A percentile compares a stretch with the other conserved stretches of the same genome.
phyloP scores from a whole-genome alignment of 805 yeast genomes.

The Metschnikowia lachancei region DNA sequence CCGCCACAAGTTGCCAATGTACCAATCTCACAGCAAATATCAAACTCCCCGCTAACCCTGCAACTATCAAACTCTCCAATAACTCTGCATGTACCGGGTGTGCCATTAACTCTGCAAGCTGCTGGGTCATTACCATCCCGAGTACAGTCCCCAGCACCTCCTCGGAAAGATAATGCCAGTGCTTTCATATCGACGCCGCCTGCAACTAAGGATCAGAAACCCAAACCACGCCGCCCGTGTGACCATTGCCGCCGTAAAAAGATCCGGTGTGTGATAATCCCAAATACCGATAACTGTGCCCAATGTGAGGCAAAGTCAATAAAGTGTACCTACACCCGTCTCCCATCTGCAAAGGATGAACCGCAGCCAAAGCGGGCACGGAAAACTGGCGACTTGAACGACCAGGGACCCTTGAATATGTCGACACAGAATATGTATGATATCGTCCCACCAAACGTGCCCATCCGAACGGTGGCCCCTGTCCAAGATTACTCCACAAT shows the following conservation, averaged over 20 bases:
- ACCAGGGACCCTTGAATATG: neutral
- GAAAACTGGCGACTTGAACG: neutral
- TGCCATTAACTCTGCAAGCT: too few species aligned
- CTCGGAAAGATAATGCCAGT: neutral
- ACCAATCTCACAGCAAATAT: too few species aligned
- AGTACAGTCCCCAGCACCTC: neutral
- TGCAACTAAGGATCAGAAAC: neutral
- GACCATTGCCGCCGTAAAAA: conserved; percentile 82
- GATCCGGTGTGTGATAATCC: conserved; percentile 70
- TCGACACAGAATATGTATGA: conserved; percentile 3
- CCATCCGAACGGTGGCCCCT: conserved; percentile 54
- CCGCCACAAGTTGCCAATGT: neutral
- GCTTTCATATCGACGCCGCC: neutral
- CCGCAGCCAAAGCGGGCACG: conserved; percentile 44
- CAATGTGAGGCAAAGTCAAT: conserved; percentile 74
- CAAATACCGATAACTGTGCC: conserved; percentile 62
- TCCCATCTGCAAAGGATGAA: conserved; percentile 27
- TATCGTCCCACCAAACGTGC: conserved; percentile 40
- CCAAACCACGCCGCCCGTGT: conserved; percentile 54
- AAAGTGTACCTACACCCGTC: conserved; percentile 62
- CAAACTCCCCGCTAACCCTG: neutral
- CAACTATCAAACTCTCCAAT: neutral
- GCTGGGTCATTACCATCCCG: too few species aligned
- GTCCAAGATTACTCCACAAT: conserved; percentile 65
- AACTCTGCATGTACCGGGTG: too few species aligned